Conservation (phyloP, 2,329 filamentous ascomycete species). For the Ilyonectria mors-panacis region DNA sequence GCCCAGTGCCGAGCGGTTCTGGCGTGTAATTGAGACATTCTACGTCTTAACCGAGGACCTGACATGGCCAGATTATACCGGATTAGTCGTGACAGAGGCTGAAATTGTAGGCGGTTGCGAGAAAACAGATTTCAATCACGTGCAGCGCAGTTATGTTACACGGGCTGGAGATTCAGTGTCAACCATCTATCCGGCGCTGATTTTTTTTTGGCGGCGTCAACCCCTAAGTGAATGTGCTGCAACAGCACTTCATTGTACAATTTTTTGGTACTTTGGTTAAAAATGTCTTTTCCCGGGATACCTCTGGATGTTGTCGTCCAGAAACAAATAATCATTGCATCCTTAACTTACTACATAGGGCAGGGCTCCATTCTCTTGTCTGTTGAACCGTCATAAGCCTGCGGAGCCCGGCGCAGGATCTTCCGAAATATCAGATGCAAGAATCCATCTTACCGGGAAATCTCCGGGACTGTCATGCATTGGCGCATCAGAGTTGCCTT, state of each 20-base stretch:
- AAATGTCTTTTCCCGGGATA: too few relatives aligned
- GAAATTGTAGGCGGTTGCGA: background rate
- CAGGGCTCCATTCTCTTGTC: background rate
- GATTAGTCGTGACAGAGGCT: background rate
- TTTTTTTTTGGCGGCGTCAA: too few relatives aligned
- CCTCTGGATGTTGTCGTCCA: background rate
- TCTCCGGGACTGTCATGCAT: background rate
- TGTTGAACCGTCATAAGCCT: background rate
- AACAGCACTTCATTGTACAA: too few relatives aligned
- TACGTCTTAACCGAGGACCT: conserved; percentile 13
- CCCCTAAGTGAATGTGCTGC: too few relatives aligned
- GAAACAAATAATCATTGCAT: background rate
- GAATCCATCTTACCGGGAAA: background rate
- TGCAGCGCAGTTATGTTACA: background rate
- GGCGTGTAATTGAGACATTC: conserved; percentile 13
- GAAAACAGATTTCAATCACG: background rate
- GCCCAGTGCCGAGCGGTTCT: conserved; percentile 10
- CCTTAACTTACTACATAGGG: background rate
- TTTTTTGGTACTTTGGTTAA: too few relatives aligned
- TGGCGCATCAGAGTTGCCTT: background rate
- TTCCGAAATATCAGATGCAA: background rate
- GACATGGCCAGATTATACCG: background rate
- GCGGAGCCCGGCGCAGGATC: conserved; percentile 1
- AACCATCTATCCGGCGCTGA: background rate
- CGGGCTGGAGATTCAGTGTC: background rate